Conservation (phyloP, 2,329 filamentous ascomycete genomes). For the Teratosphaeriaceae sp. region DNA sequence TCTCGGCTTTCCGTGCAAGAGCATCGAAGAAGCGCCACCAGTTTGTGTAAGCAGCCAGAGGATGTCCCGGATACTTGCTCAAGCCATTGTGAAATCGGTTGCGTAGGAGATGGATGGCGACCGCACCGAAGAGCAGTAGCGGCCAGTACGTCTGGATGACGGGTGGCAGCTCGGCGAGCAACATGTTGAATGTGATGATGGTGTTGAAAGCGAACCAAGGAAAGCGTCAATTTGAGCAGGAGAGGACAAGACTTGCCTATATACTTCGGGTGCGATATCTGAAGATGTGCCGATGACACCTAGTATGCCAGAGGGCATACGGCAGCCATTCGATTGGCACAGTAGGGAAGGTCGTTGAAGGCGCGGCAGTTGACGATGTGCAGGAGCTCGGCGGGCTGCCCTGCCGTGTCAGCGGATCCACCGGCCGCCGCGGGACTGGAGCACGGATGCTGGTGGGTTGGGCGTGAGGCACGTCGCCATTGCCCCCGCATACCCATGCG, state of each 20-base stretch:
- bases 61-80: conserved; percentile 65
- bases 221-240: not conserved
- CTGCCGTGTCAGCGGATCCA: not conserved
- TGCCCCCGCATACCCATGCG: too few relatives aligned
- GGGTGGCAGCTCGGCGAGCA: conserved; percentile 21
- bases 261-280: not conserved
- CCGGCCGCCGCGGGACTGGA: too few relatives aligned
- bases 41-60: conserved; percentile 61
- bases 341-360: not conserved
- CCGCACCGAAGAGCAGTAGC: conserved; percentile 24
- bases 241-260: not conserved
- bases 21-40: conserved; percentile 71
- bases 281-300: not conserved
- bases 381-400: not conserved
- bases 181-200: conserved; percentile 20
- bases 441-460: too few relatives aligned
- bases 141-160: conserved; percentile 37
- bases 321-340: not conserved
- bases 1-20: conserved; percentile 56
- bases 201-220: not conserved
- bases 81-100: conserved; percentile 51
- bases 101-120: conserved; percentile 32
- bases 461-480: too few relatives aligned
- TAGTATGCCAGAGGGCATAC: not conserved
- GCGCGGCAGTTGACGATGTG: conserved; percentile 2